These are phyloP conservation scores for Cudoniella acicularis DNA, from an alignment of 495 filamentous ascomycete genomes.

Conservation along the genomic window DNA sequence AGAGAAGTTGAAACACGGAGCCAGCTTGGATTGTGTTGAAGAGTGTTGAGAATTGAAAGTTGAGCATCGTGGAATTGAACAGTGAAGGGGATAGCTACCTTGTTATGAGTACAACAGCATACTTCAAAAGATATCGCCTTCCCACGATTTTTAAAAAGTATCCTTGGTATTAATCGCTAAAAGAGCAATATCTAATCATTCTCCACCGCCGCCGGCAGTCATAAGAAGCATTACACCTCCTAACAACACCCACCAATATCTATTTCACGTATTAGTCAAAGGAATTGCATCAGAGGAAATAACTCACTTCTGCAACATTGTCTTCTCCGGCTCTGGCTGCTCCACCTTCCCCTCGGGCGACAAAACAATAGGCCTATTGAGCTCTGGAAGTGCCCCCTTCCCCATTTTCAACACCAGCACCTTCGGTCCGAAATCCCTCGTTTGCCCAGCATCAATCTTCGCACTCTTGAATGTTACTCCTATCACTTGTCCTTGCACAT, in stretches of 20 bases:
- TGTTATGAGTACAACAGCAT: too few species aligned
- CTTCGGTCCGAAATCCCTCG: conserved; percentile 53
- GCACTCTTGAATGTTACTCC: conserved; percentile 39
- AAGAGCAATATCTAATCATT: background rate
- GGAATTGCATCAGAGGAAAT: background rate
- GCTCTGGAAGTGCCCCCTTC: conserved; percentile 48
- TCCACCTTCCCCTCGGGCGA: conserved; percentile 55
- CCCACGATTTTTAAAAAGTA: too few species aligned
- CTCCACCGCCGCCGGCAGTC: conserved; percentile 40
- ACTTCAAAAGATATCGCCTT: too few species aligned
- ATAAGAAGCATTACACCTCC: conserved; percentile 29
- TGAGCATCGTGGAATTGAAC: background rate
- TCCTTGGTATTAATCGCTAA: too few species aligned
- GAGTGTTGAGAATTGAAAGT: conserved; percentile 7
- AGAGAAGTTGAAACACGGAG: background rate
- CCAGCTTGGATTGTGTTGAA: background rate
- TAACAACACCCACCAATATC: conserved; percentile 46
- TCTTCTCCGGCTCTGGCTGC: conserved; percentile 55
- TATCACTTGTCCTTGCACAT: conserved; percentile 34
- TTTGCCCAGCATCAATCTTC: conserved; percentile 49
- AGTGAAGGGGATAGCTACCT: background rate
- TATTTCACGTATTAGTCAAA: conserved; percentile 15
- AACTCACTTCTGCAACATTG: conserved; percentile 66
- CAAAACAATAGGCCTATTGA: conserved; percentile 65
- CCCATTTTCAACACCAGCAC: conserved; percentile 44